Evolutionary conservation across 139 green algal species (phyloP), one percentile per base, ranked within the genome.

Genomic region (Chlamydomonas incerta): DNA sequence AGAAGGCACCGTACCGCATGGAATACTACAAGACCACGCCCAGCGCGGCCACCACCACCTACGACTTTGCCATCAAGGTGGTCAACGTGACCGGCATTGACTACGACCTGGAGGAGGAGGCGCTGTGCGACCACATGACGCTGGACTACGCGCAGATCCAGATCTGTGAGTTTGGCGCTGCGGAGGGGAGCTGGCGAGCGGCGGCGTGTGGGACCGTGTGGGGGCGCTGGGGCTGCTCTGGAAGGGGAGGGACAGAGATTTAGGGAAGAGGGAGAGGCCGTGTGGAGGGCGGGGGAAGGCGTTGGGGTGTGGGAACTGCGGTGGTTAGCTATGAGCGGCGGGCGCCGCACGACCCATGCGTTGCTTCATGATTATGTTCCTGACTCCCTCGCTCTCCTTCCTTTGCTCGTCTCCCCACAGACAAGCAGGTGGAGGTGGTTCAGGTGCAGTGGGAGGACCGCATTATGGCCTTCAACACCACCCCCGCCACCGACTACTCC

Each of bases 401-500:
- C 41, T 50, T 50, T 8, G 5, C 41, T 47, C 29, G 29, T 46
- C 4, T 4, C 62, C 33, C 31, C 41, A 34, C 83, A 91, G 88
- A 88, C 88, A 83, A 83, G 67, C 31, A 83, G 46, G n/a, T 92
- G 0, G 20, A 87, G 24, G 84, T 92, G 23, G 1, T 85, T 29
- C 4, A 82, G 52, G 88, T 92, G 23, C 33, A 21, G 29, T 88
- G 80, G 84, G 83, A 90, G 34, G 81, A 80, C 5, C 84, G 85
- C n/a, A 28, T 85, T 35, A 80, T 92, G 74, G 14, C 79, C 15
- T 92, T 87, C 68, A 92, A 92, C 85, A 67, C 60, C 31, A 91
- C 83, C 0, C 41, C 50, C 3, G 70, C 60, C 58, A 92, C 84
- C 33, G 65, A 72, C 74, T 82, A 66, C 62, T 79, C 85, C 34